Conservation (phyloP, 1,284 basidiomycete genomes). For the Puccinia triticina region DNA sequence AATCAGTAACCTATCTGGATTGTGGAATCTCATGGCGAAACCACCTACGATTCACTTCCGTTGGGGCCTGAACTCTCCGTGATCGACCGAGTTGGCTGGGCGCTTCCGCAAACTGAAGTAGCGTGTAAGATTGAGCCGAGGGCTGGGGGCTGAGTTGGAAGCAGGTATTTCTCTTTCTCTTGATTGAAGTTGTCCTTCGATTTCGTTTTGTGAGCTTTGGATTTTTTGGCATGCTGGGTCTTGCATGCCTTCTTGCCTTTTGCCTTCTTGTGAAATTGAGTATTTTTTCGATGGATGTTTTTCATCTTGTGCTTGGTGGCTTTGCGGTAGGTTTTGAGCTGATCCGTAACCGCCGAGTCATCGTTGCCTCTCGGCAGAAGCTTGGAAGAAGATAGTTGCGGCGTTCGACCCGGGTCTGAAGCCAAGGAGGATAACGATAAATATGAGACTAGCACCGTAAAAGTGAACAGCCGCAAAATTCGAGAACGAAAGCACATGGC, state of each 20-base stretch:
- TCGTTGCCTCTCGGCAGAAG: background rate
- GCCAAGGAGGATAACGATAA: background rate
- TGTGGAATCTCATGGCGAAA: background rate
- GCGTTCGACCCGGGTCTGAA: background rate
- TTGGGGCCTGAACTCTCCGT: slow-evolving; percentile 31
- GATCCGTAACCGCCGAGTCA: background rate
- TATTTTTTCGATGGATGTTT: slow-evolving; percentile 8
- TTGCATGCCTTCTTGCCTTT: background rate
- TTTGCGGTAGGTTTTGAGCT: slow-evolving; percentile 21
- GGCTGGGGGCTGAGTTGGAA: background rate
- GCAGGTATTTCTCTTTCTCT: background rate
- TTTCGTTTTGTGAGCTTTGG: background rate
- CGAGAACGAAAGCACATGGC: slow-evolving; percentile 6
- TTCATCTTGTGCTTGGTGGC: slow-evolving; percentile 15
- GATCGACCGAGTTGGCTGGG: slow-evolving; percentile 22
- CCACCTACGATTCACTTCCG: slow-evolving; percentile 24
- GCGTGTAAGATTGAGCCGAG: slow-evolving; percentile 2
- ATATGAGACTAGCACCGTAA: background rate
- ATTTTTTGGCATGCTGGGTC: background rate
- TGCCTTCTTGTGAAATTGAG: slow-evolving; percentile 8
- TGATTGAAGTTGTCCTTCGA: background rate
- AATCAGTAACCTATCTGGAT: background rate
- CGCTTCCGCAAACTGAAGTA: slow-evolving; percentile 15
- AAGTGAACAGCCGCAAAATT: background rate
- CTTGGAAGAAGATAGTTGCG: background rate